Evolutionary conservation across 352 stramenopile genomes (phyloP), one percentile per base, ranked within the genome.

Genomic region (Phytophthora pisi): DNA sequence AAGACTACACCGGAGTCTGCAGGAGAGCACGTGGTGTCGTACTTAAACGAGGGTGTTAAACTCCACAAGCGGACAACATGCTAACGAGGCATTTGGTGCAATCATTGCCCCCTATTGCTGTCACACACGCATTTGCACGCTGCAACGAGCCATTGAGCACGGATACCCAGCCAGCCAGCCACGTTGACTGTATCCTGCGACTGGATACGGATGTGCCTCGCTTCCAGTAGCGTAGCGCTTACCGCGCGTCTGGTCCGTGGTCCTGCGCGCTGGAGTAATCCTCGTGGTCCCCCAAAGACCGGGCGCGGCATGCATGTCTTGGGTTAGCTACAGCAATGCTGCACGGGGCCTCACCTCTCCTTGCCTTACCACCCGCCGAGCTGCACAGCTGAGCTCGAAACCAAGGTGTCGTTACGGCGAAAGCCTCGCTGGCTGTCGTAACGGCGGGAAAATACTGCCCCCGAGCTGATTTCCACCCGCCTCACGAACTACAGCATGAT

Each of bases 201-300:
- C 8, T 61, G 59, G 50, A 66, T 60, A 54, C 28, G 20, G 47
- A 30, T 47, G 34, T 16, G 31, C 31, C 20, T 38, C 31, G 31
- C 31, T 38, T 38, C 26, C 26, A 6, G 2, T 30, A 30, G 26
- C 26, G 26, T 30, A 30, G 40, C 7, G 40, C 38, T 60, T 59
- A 66, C 50, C 58, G 28, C 56, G 6, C 36, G 18, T 43, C 34
- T 51, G 31, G 23, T 43, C 30, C 7, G 31, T 20, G 6, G 40
- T 20, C 16, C 38, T 56, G 51, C 49, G n/a, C 15, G n/a, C n/a
- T 42, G 55, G 49, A 66, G 64, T 70, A 70, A 70, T 70, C 56
- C 31, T 43, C 2, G 20, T 2, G 5, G 18, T 20, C 8, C 1
- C 20, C 8, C 28, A 66, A 40, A 62, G 28, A 52, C 24, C 13